Conservation (phyloP, 306 rosid genomes). For the Lathyrus sativus region DNA sequence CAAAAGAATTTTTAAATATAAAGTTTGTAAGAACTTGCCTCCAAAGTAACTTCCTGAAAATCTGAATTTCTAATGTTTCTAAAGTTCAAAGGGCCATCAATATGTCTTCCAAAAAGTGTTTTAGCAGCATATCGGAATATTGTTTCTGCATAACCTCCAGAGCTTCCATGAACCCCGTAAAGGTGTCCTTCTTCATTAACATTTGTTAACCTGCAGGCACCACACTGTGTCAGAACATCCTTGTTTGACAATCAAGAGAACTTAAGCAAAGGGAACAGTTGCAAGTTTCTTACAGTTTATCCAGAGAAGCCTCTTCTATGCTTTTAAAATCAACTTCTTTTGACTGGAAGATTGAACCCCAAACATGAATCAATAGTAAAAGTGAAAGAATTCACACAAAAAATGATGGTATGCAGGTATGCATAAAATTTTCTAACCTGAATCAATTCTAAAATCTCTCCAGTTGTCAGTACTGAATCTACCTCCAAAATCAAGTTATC, state of each 20-base stretch:
- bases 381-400: slow-evolving; percentile 19
- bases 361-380: slow-evolving; percentile 14
- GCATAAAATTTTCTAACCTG: slow-evolving; percentile 58
- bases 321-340: slow-evolving; percentile 65
- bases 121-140: slow-evolving; percentile 77
- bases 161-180: slow-evolving; percentile 84
- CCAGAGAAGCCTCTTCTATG: slow-evolving; percentile 78
- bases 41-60: slow-evolving; percentile 84
- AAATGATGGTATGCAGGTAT: slow-evolving; percentile 8
- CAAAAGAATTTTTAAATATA: not conserved
- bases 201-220: slow-evolving; percentile 69
- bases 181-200: slow-evolving; percentile 69
- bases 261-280: slow-evolving; percentile 24
- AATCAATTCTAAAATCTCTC: slow-evolving; percentile 89
- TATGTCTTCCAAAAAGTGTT: slow-evolving; percentile 69
- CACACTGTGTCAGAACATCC: slow-evolving; percentile 17
- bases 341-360: slow-evolving; percentile 55
- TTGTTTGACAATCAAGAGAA: slow-evolving; percentile 21
- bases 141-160: slow-evolving; percentile 94
- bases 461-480: slow-evolving; percentile 91
- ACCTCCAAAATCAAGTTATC: slow-evolving; percentile 62
- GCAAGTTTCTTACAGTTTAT: slow-evolving; percentile 66
- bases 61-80: slow-evolving; percentile 72
- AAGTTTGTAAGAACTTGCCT: slow-evolving; percentile 48
- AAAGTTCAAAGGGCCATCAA: slow-evolving; percentile 74